Evolutionary conservation across 805 yeast genomes (phyloP), one percentile per base, ranked within the genome.

Genomic region (Yarrowia sp.): DNA sequence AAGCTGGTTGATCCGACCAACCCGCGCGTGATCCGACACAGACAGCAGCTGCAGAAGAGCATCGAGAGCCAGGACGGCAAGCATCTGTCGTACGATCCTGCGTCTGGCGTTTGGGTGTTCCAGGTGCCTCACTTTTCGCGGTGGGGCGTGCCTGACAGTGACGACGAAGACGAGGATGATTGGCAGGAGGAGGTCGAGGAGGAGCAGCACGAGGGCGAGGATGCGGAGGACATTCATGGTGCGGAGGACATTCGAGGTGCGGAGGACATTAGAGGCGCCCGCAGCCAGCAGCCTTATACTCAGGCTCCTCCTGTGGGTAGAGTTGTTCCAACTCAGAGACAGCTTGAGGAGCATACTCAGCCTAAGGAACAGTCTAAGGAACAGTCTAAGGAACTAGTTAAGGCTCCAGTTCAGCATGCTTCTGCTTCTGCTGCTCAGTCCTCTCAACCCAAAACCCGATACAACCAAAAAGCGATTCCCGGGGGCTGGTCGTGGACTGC

Each of bases 91-190:
- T 91, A 86, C 70, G 91, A 88, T 68, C 90, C 91, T 3, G 78
- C 85, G 27, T 81, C 83, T 5, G 89, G 90, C 33, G 73, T 81
- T 4, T 91, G 92, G 90, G 84, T 86, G 0, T 91, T 90, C 73
- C 82, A 79, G 67, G 97, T 92, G 8, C 84, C 87, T 67, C 99
- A 94, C 76, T 94, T 94, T 69, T 90, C 97, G 76, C 83, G 88
- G 6, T 94, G 97, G 97, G 98, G 98, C 6, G 74, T 94, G 36
- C 68, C 66, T 14, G 70, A 68, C 13, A 68, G 65, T 29, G 70
- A 66, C 4, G 64, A 61, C n/a, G 90, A 86, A 4, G 31, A 33
- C 22, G 41, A 39, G 29, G 44, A 39, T 14, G 22, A 35, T 12
- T 33, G 38, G 39, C 25, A 29, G 39, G 39, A 47, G 12, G 14